Evolutionary conservation across 768 basidiomycete genomes (phyloP).

Genomic region (Exidia glandulosa): DNA sequence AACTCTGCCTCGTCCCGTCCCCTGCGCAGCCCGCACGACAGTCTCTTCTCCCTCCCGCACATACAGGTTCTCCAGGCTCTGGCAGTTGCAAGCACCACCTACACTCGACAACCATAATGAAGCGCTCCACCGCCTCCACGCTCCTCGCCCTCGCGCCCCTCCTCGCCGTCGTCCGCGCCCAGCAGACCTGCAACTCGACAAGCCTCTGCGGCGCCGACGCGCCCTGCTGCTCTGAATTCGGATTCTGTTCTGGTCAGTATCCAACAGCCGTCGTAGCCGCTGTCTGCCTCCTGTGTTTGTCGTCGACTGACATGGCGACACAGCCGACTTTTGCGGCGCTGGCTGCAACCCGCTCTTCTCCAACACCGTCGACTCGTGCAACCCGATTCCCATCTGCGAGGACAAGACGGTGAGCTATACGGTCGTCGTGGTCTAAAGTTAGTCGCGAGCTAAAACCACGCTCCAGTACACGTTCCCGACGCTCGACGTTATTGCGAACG

Average conservation of each 20-base stretch:
- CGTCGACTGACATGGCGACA: background rate
- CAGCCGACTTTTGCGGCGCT: conserved; percentile 59
- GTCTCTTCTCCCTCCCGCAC: too few species aligned
- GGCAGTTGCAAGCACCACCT: too few species aligned
- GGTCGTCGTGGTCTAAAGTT: too few species aligned
- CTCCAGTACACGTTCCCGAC: conserved; percentile 50
- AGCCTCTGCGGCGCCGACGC: conserved; percentile 11
- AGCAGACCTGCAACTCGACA: background rate
- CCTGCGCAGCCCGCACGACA: too few species aligned
- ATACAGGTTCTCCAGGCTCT: too few species aligned
- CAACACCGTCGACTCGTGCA: conserved; percentile 50
- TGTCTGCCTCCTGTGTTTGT: conserved; percentile 7
- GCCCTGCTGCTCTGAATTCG: conserved; percentile 35
- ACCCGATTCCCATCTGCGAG: conserved; percentile 61
- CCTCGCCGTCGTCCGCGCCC: background rate
- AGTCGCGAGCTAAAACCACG: conserved; percentile 4
- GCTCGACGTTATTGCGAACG: conserved; percentile 58
- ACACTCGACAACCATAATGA: background rate
- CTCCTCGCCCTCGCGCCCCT: background rate
- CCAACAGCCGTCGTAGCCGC: conserved; percentile 12
- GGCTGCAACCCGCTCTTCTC: conserved; percentile 80
- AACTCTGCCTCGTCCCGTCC: too few species aligned
- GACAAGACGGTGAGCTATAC: conserved; percentile 45
- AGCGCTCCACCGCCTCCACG: background rate
- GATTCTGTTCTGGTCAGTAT: conserved; percentile 37